phyloP scores from a whole-genome alignment of 768 basidiomycete species.

The Cystoderma amianthinum region DNA sequence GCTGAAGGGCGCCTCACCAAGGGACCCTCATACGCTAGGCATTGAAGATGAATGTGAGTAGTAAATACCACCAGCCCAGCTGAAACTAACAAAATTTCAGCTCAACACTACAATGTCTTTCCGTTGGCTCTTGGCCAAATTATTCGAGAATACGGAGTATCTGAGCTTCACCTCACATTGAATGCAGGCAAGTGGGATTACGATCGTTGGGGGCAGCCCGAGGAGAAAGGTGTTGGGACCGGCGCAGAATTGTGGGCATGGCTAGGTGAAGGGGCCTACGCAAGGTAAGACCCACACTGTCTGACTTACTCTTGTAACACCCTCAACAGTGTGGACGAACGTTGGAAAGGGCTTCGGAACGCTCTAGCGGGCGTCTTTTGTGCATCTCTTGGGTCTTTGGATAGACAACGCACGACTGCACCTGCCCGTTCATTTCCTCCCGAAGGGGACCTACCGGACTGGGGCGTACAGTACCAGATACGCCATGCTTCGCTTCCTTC shows the following conservation, averaged over 20 bases:
- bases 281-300: too few species aligned
- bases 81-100: slow-evolving; percentile 23
- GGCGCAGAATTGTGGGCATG: slow-evolving; percentile 92
- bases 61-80: background rate
- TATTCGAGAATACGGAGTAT: slow-evolving; percentile 75
- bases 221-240: slow-evolving; percentile 67
- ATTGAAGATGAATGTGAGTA: slow-evolving; percentile 41
- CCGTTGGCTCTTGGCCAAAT: slow-evolving; percentile 86
- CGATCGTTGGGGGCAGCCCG: slow-evolving; percentile 75
- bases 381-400: slow-evolving; percentile 76
- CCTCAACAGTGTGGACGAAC: slow-evolving; percentile 53
- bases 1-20: slow-evolving; percentile 43
- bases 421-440: slow-evolving; percentile 56
- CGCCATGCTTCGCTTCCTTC: slow-evolving; percentile 76
- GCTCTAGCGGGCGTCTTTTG: slow-evolving; percentile 93
- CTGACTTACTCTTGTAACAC: background rate
- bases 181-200: slow-evolving; percentile 94
- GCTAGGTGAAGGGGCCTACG: slow-evolving; percentile 62
- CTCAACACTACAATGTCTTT: slow-evolving; percentile 83
- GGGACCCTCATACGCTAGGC: slow-evolving; percentile 44
- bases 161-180: slow-evolving; percentile 83
- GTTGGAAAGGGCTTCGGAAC: slow-evolving; percentile 84
- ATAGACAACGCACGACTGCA: slow-evolving; percentile 69
- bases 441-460: slow-evolving; percentile 47
- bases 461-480: slow-evolving; percentile 43